These are phyloP conservation scores for Lippia alba DNA, from an alignment of 305 asterid genomes.

Conservation along the genomic window DNA sequence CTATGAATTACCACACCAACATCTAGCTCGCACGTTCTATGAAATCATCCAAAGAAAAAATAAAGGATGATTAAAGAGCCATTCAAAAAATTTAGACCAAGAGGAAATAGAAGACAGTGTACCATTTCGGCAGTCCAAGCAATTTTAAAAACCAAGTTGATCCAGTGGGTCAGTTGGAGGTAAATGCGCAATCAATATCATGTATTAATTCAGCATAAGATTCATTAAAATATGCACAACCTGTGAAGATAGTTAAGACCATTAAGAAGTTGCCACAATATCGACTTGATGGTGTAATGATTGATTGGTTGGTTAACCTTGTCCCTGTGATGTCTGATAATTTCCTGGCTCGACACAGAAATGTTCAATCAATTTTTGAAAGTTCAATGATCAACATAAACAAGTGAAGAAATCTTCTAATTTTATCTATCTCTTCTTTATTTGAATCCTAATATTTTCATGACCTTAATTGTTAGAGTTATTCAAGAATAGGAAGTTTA, in stretches of 20 bases:
- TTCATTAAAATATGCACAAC: slow-evolving; percentile 42
- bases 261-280: slow-evolving; percentile 99
- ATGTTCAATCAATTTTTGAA: slow-evolving; percentile 32
- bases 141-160: slow-evolving; percentile 11
- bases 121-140: slow-evolving; percentile 19
- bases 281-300: slow-evolving; percentile 81
- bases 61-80: neutral
- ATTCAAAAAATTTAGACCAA: slow-evolving; percentile 15
- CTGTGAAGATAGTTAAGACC: slow-evolving; percentile 98
- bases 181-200: slow-evolving; percentile 17
- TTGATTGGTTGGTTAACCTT: slow-evolving; percentile 90
- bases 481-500: slow-evolving; percentile 34
- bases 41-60: neutral
- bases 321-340: slow-evolving; percentile 96
- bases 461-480: neutral
- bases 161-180: slow-evolving; percentile 19
- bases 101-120: slow-evolving; percentile 11
- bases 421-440: slow-evolving; percentile 1
- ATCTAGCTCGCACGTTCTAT: neutral
- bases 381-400: slow-evolving; percentile 22
- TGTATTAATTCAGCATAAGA: slow-evolving; percentile 30
- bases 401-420: slow-evolving; percentile 4
- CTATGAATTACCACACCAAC: neutral
- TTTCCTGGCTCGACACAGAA: slow-evolving; percentile 65
- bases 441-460: no score